Base-by-base conservation (phyloP, 2,329 filamentous ascomycete genomes). In the Pestalotiopsis sp. region DNA sequence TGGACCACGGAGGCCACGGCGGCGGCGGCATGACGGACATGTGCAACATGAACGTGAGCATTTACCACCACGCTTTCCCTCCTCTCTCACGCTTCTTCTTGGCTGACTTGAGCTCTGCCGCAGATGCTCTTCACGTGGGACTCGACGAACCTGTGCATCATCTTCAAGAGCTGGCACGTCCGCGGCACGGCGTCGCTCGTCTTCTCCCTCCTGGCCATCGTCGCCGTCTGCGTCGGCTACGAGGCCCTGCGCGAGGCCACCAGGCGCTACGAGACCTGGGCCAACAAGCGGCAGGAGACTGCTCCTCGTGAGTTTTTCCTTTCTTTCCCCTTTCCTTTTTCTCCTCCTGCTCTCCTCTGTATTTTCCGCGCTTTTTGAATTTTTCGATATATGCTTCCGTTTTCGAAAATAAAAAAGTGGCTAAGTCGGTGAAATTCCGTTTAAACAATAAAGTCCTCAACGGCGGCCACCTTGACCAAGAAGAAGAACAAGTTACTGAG, bases 51-150 rank as follows among this genome's bases (percentile, higher is more conserved):
- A 97, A 95, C 81, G 95, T 95, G 83, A 76, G 91, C 20, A n/a
- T n/a, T n/a, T 41, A 41, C 39, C n/a, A 2, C 41, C 41, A 45
- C 12, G 41, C 14, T 9, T 58, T 23, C 25, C 7, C 20, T 13
- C 23, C 25, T 49, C 13, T n/a, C 31, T 23, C 11, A 6, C 38
- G 5, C 20, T 57, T 11, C 52, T 23, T 14, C 2, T n/a, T 12
- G 7, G 58, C 58, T 13, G 4, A 9, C 17, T 31, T 31, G 36
- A 65, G n/a, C n/a, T n/a, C n/a, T n/a, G n/a, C n/a, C n/a, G n/a
- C n/a, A 97, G 94, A 98, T 98, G 95, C 90, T 98, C 74, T 99
- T 99, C 85, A 98, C 94, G 71, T 99, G 95, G 95, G 90, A 94
- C 80, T 95, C 95, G 2, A 89, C 87, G 68, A 92, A 98, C 83